These are phyloP conservation scores for Cicer arietinum DNA, from an alignment of 306 rosid genomes.

Conservation along the genomic window DNA sequence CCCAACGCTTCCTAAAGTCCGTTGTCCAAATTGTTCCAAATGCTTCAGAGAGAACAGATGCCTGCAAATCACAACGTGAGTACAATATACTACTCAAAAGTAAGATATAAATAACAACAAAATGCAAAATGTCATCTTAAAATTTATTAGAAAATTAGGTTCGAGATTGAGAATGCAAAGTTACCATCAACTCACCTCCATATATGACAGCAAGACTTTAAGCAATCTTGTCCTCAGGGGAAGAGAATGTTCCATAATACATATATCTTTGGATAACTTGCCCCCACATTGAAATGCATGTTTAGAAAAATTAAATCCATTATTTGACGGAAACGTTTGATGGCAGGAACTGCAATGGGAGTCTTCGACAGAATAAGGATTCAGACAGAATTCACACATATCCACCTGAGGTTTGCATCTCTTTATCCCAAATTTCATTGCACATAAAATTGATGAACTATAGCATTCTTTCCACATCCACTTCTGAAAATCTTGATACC, in stretches of 20 bases:
- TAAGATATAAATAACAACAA: neutral
- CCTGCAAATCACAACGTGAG: slow-evolving; percentile 59
- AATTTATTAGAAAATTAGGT: slow-evolving; percentile 8
- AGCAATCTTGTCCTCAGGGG: slow-evolving; percentile 81
- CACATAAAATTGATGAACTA: slow-evolving; percentile 63
- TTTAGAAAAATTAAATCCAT: slow-evolving; percentile 61
- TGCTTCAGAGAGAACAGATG: slow-evolving; percentile 78
- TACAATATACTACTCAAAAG: slow-evolving; percentile 28
- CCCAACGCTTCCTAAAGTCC: slow-evolving; percentile 76
- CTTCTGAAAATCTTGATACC: slow-evolving; percentile 89
- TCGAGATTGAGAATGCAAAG: slow-evolving; percentile 33
- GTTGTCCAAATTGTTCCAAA: slow-evolving; percentile 75
- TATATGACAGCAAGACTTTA: slow-evolving; percentile 66
- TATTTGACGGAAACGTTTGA: slow-evolving; percentile 54
- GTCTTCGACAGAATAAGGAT: slow-evolving; percentile 67
- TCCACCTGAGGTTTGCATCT: slow-evolving; percentile 74
- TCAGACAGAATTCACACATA: slow-evolving; percentile 70
- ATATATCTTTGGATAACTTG: slow-evolving; percentile 51
- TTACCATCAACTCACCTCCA: slow-evolving; percentile 71
- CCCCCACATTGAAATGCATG: slow-evolving; percentile 74
- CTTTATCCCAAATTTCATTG: slow-evolving; percentile 75
- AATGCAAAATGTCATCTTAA: slow-evolving; percentile 28
- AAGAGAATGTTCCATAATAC: slow-evolving; percentile 62
- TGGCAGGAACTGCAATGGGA: slow-evolving; percentile 88
- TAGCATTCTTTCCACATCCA: slow-evolving; percentile 92